phyloP scores from a whole-genome alignment of 2,329 filamentous ascomycete species.

The Sclerotinia spermophila region DNA sequence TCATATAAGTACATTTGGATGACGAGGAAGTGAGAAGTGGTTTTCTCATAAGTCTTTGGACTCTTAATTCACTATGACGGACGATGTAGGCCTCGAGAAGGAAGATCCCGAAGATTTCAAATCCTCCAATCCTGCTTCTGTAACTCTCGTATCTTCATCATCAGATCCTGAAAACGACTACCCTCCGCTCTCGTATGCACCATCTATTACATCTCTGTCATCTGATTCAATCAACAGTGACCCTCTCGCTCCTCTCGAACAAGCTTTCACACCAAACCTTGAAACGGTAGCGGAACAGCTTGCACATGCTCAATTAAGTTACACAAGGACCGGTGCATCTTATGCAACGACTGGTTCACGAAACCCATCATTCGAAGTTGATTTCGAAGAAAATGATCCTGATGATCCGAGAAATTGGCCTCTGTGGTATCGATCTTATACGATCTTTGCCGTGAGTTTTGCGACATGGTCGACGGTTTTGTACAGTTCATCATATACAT shows the following conservation, averaged over 20 bases:
- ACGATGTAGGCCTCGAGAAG: slow-evolving; percentile 23
- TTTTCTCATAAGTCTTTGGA: not conserved
- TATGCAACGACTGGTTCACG: slow-evolving; percentile 44
- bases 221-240: slow-evolving; percentile 30
- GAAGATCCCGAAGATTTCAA: slow-evolving; percentile 20
- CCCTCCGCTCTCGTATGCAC: slow-evolving; percentile 8
- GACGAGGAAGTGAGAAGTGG: not conserved
- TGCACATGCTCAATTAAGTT: slow-evolving; percentile 37
- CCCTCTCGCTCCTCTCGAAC: slow-evolving; percentile 40
- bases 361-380: slow-evolving; percentile 65
- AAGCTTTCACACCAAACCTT: slow-evolving; percentile 39
- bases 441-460: slow-evolving; percentile 39
- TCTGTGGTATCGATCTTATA: slow-evolving; percentile 43
- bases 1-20: not conserved
- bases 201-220: slow-evolving; percentile 20
- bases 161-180: slow-evolving; percentile 26
- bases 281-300: slow-evolving; percentile 42
- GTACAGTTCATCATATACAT: slow-evolving; percentile 77
- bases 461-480: slow-evolving; percentile 50
- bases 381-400: slow-evolving; percentile 61
- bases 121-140: slow-evolving; percentile 12
- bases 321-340: slow-evolving; percentile 43
- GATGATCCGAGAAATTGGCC: slow-evolving; percentile 69
- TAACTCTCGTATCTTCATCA: slow-evolving; percentile 14
- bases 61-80: slow-evolving; percentile 22